These are phyloP conservation scores for Globisporangium emineosum DNA, from an alignment of 352 stramenopile species.

Conservation along the genomic window DNA sequence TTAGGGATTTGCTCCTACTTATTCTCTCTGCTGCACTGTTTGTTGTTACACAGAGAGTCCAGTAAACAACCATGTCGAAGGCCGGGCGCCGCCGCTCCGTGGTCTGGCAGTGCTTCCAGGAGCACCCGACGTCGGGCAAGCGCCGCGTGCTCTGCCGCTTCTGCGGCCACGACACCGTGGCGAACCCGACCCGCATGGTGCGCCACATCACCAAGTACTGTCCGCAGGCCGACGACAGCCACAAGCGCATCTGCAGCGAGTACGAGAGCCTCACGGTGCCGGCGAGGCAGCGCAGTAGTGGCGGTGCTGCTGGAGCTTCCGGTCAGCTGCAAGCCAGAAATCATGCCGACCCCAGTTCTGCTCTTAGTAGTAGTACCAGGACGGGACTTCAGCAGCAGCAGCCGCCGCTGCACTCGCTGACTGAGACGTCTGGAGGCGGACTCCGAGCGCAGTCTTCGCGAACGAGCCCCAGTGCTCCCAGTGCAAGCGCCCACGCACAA, in stretches of 20 bases:
- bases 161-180: conserved; percentile 42
- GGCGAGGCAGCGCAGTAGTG: conserved; percentile 16
- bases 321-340: background rate
- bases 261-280: conserved; percentile 35
- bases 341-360: background rate
- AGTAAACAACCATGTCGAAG: conserved; percentile 28
- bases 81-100: conserved; percentile 38
- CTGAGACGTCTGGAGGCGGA: no score
- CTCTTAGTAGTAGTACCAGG: no score
- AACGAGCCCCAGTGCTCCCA: no score
- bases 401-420: background rate
- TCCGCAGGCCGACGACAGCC: conserved; percentile 34
- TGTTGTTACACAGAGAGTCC: no score
- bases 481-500: background rate
- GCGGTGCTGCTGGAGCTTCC: background rate
- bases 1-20: no score
- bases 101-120: conserved; percentile 43
- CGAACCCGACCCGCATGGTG: conserved; percentile 44
- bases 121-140: conserved; percentile 30
- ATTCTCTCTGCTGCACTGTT: background rate
- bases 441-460: background rate
- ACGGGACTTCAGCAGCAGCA: background rate
- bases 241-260: conserved; percentile 43
- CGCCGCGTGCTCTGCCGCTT: conserved; percentile 49
- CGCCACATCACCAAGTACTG: conserved; percentile 44